Evolutionary conservation across 805 yeast species (phyloP), one percentile per base, ranked within the genome.

Genomic region (Candida quercuum): DNA sequence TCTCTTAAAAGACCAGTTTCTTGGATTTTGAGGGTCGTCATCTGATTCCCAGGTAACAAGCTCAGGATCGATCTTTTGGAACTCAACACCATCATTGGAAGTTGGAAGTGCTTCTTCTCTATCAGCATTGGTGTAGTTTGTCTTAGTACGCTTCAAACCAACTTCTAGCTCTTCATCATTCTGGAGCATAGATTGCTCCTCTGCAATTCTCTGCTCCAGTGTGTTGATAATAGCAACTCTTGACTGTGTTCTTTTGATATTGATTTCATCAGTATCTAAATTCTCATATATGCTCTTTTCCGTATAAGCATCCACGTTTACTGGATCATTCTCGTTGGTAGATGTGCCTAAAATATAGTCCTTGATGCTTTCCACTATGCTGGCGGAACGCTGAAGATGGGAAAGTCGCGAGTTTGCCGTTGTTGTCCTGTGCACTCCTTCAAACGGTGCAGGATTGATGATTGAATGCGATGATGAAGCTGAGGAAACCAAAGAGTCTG

Each of bases 11-110:
- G 69, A 21, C 86, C 86, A 81, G 54, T 81, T 81, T 40, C 82
- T 60, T n/a, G 88, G 86, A 51, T 75, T 70, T 12, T 58, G 60
- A 0, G 79, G 77, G 49, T 81, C 88, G 36, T 73, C 69, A 14
- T 66, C 69, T 3, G 79, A 78, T 23, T 77, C 76, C 86, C 86
- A 81, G 2, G 84, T 71, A 10, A 81, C 78, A 33, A 81, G 60
- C 48, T 81, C 85, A 0, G 85, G 86, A 48, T 81, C 86, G 9
- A 76, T 57, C 5, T 56, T 53, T 23, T 61, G 60, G 51, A 72
- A 78, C 48, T 78, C 83, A 8, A 62, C 63, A 20, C 85, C 85
- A 38, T 66, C 72, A 35, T 63, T 48, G 34, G 28, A 36, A 1
- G 63, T 57, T 9, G 63, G 64, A 7, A 60, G 40, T 5, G 48